phyloP scores from a whole-genome alignment of 2,329 filamentous ascomycete species.

The Xylaria sp. region DNA sequence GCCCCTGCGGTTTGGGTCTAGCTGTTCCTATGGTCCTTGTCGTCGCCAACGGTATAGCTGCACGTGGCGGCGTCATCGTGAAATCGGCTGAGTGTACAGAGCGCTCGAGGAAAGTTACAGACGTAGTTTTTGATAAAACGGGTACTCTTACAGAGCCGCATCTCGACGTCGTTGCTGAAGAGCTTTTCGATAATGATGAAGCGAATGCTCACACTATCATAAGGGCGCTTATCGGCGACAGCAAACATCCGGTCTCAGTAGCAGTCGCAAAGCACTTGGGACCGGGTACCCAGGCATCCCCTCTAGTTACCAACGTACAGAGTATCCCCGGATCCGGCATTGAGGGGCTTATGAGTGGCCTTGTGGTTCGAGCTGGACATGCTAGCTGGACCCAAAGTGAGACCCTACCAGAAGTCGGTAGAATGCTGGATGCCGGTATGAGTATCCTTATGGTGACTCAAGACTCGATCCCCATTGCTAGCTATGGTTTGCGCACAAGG shows the following conservation, averaged over 20 bases:
- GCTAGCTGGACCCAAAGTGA: slow-evolving; percentile 59
- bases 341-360: slow-evolving; percentile 49
- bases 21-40: slow-evolving; percentile 84
- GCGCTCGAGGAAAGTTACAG: slow-evolving; percentile 66
- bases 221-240: slow-evolving; percentile 55
- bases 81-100: slow-evolving; percentile 74
- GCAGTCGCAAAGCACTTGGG: slow-evolving; percentile 52
- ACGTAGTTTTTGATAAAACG: slow-evolving; percentile 85
- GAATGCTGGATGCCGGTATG: slow-evolving; percentile 51
- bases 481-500: slow-evolving; percentile 60
- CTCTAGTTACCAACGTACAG: slow-evolving; percentile 49
- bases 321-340: slow-evolving; percentile 61
- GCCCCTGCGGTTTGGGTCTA: slow-evolving; percentile 79
- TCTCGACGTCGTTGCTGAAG: slow-evolving; percentile 56
- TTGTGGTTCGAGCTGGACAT: slow-evolving; percentile 60
- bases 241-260: slow-evolving; percentile 65
- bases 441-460: slow-evolving; percentile 63
- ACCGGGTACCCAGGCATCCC: slow-evolving; percentile 32
- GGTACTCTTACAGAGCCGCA: slow-evolving; percentile 76
- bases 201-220: slow-evolving; percentile 38
- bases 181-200: slow-evolving; percentile 42
- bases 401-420: slow-evolving; percentile 49
- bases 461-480: slow-evolving; percentile 51
- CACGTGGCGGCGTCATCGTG: slow-evolving; percentile 73
- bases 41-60: slow-evolving; percentile 74